Evolutionary conservation across 2,329 filamentous ascomycete species (phyloP).

Genomic region (Colletotrichum trifolii): DNA sequence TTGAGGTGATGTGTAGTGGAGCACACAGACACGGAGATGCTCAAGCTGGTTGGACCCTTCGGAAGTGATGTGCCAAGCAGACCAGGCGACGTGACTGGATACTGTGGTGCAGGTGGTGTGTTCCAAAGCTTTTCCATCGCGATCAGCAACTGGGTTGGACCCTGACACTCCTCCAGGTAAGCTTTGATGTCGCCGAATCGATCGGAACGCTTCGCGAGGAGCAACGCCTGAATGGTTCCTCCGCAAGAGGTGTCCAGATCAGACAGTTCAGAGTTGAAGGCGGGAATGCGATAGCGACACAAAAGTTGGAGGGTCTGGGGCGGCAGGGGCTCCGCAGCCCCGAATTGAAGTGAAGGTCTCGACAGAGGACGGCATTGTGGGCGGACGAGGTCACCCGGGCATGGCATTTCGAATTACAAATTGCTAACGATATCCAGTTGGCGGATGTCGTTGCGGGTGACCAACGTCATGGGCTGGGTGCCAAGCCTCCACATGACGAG

Average conservation of each 20-base stretch:
- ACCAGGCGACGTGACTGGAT: neutral
- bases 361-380: neutral
- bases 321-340: slow-evolving; percentile 7
- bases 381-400: neutral
- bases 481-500: slow-evolving; percentile 27
- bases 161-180: slow-evolving; percentile 8
- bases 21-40: slow-evolving; percentile 21
- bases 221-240: slow-evolving; percentile 1
- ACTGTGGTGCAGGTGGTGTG: neutral
- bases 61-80: neutral
- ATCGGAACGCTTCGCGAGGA: slow-evolving; percentile 5
- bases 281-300: neutral
- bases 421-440: slow-evolving; percentile 13
- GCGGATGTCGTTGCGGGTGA: slow-evolving; percentile 11
- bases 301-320: slow-evolving; percentile 6
- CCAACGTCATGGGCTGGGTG: slow-evolving; percentile 24
- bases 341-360: slow-evolving; percentile 7
- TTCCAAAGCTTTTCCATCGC: slow-evolving; percentile 21
- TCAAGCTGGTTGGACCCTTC: slow-evolving; percentile 30
- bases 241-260: slow-evolving; percentile 3
- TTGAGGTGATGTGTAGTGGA: slow-evolving; percentile 36
- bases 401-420: slow-evolving; percentile 6
- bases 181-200: slow-evolving; percentile 3
- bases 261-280: slow-evolving; percentile 4
- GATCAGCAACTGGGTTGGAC: slow-evolving; percentile 8